These are phyloP conservation scores for Aphanomyces invadans DNA, from an alignment of 352 stramenopile genomes.

Conservation along the genomic window DNA sequence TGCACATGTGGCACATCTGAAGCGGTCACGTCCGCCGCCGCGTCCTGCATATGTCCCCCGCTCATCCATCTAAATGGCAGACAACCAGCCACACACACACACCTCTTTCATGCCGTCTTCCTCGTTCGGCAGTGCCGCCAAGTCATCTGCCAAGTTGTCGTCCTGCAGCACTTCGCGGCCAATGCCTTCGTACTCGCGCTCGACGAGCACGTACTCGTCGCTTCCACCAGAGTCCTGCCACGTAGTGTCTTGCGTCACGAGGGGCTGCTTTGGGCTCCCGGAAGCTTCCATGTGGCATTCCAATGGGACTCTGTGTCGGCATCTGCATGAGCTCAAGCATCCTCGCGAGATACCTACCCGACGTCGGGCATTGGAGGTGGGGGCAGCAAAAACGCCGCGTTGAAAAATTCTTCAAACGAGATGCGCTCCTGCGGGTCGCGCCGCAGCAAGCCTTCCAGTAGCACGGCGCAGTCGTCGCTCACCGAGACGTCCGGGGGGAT, in stretches of 20 bases:
- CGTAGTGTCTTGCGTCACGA: constrained; percentile 52
- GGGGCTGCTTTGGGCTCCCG: constrained; percentile 39
- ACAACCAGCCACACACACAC: neutral
- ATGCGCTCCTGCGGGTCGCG: constrained; percentile 57
- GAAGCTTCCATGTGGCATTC: constrained; percentile 17
- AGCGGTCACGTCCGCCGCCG: no score
- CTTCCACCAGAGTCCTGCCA: constrained; percentile 39
- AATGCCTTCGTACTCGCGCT: constrained; percentile 74
- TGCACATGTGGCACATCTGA: neutral
- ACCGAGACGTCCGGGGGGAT: constrained; percentile 46
- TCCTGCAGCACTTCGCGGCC: constrained; percentile 58
- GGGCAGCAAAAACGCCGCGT: constrained; percentile 52
- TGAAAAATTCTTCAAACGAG: constrained; percentile 76
- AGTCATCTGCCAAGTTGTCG: neutral
- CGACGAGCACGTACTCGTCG: constrained; percentile 77
- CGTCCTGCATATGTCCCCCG: no score
- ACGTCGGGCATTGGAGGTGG: constrained; percentile 35
- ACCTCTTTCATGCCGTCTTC: neutral
- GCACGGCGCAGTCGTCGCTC: constrained; percentile 50
- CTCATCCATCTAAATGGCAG: neutral
- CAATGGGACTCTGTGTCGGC: no score
- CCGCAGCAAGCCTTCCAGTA: constrained; percentile 51
- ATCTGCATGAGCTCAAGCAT: neutral
- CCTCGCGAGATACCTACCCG: neutral
- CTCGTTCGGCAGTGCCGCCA: neutral